Conservation (phyloP, 2,329 filamentous ascomycete species). For the Penicillium sp. region DNA sequence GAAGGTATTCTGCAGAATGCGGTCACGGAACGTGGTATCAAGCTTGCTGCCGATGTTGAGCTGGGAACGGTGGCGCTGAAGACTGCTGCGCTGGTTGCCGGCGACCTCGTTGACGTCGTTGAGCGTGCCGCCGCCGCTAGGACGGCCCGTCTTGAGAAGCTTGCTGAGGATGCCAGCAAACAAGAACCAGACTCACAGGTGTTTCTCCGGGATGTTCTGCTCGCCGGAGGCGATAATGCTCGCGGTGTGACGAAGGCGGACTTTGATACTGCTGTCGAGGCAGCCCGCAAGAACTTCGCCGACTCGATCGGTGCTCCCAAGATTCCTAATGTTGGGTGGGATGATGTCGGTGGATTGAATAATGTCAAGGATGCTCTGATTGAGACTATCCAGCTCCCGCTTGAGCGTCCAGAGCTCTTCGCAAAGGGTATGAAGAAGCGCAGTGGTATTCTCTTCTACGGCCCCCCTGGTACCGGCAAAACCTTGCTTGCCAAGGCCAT, state of each 20-base stretch:
- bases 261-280: conserved; percentile 90
- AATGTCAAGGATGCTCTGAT: conserved; percentile 97
- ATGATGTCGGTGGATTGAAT: conserved; percentile 87
- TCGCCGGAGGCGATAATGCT: conserved; percentile 78
- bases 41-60: conserved; percentile 80
- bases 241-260: conserved; percentile 77
- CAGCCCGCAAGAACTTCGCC: conserved; percentile 95
- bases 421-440: conserved; percentile 98
- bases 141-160: conserved; percentile 68
- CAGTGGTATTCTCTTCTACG: conserved; percentile 97
- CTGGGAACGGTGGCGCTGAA: conserved; percentile 84
- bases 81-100: conserved; percentile 91
- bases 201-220: conserved; percentile 76
- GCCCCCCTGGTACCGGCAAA: conserved; percentile 98
- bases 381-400: conserved; percentile 90
- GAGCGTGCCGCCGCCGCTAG: conserved; percentile 81
- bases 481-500: conserved; percentile 98
- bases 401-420: conserved; percentile 89
- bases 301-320: conserved; percentile 96
- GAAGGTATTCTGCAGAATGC: conserved; percentile 81
- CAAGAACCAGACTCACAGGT: conserved; percentile 39
- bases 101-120: conserved; percentile 90
- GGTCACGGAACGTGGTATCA: conserved; percentile 70
- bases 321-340: conserved; percentile 95
- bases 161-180: conserved; percentile 52